These are phyloP conservation scores for Malania oleifera DNA, from an alignment of 164 flowering plant species.

Conservation along the genomic window DNA sequence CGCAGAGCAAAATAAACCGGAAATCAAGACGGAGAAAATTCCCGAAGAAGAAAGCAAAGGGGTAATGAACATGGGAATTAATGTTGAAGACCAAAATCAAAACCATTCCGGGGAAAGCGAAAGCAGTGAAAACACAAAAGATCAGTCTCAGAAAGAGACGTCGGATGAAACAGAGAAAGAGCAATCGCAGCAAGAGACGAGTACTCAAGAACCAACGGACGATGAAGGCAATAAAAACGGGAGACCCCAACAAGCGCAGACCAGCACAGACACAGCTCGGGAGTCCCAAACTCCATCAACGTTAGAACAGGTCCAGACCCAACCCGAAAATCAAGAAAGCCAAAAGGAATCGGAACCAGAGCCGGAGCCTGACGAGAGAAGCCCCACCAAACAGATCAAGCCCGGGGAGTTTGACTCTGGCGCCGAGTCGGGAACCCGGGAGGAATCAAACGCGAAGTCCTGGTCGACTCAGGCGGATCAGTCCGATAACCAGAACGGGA, in stretches of 20 bases:
- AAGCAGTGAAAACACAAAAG: conserved; percentile 3
- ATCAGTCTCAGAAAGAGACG: conserved; percentile 1
- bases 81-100: too few species aligned
- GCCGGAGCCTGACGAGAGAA: background rate
- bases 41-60: too few species aligned
- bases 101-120: too few species aligned
- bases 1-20: background rate
- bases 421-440: conserved; percentile 50
- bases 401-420: conserved; percentile 21
- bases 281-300: conserved; percentile 12
- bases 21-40: background rate
- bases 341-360: conserved; percentile 13
- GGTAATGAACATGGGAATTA: too few species aligned
- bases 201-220: conserved; percentile 5
- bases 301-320: conserved; percentile 5
- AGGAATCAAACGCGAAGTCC: conserved; percentile 53
- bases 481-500: conserved; percentile 69
- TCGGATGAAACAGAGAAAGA: conserved; percentile 14
- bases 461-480: conserved; percentile 81
- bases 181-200: conserved; percentile 21
- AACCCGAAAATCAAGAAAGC: background rate
- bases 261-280: too few species aligned
- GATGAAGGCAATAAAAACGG: conserved; percentile 15
- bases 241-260: conserved; percentile 6
- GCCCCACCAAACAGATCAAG: background rate